phyloP scores from a whole-genome alignment of 2,329 filamentous ascomycete species.

The Claviceps paspali region DNA sequence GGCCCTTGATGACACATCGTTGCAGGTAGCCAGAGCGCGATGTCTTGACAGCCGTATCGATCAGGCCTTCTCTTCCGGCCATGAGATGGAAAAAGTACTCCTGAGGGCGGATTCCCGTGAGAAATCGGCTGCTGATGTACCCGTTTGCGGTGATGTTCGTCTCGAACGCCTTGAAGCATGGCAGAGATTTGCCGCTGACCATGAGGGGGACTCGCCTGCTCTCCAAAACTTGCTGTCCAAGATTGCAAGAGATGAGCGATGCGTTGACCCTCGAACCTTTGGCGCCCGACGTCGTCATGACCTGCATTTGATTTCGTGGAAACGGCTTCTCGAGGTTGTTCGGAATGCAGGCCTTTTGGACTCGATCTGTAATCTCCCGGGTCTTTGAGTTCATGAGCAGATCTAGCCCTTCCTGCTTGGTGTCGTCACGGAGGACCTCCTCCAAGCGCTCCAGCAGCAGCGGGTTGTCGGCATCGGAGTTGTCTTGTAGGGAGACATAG shows the following conservation, averaged over 20 bases:
- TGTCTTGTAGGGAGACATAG: conserved; percentile 70
- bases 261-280: conserved; percentile 91
- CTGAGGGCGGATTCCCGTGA: conserved; percentile 92
- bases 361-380: conserved; percentile 55
- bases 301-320: conserved; percentile 96
- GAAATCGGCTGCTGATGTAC: conserved; percentile 89
- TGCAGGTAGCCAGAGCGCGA: conserved; percentile 94
- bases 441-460: conserved; percentile 68
- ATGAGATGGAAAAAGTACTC: conserved; percentile 99
- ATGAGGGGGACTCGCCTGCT: conserved; percentile 88
- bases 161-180: conserved; percentile 87
- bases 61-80: conserved; percentile 94
- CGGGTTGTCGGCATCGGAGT: conserved; percentile 46
- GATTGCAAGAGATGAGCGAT: conserved; percentile 92
- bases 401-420: conserved; percentile 84
- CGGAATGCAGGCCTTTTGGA: conserved; percentile 70
- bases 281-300: conserved; percentile 92
- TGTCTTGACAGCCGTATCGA: conserved; percentile 97
- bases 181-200: conserved; percentile 93
- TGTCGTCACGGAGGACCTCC: conserved; percentile 78
- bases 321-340: conserved; percentile 77
- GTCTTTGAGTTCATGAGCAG: conserved; percentile 63
- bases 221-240: conserved; percentile 93
- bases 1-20: conserved; percentile 93
- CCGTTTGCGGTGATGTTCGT: conserved; percentile 79